These are phyloP conservation scores for Boletus coccyginus DNA, from an alignment of 768 basidiomycete species.

Conservation along the genomic window DNA sequence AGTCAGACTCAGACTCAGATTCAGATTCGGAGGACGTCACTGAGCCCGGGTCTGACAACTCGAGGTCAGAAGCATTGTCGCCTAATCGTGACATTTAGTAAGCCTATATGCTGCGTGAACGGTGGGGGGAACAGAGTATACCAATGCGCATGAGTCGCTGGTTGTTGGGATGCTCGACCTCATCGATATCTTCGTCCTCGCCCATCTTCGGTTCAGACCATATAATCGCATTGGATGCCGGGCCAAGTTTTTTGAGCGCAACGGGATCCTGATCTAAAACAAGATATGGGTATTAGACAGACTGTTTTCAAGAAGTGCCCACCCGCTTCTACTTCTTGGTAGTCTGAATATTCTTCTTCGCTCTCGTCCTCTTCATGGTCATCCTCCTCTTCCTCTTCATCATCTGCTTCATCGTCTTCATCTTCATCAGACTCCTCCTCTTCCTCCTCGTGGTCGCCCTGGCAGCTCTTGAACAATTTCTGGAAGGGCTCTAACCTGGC, in stretches of 20 bases:
- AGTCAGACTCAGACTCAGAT: slow-evolving; percentile 38
- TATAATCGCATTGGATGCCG: slow-evolving; percentile 70
- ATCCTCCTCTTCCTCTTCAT: slow-evolving; percentile 34
- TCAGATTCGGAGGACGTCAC: slow-evolving; percentile 52
- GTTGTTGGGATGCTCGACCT: slow-evolving; percentile 63
- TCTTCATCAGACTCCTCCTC: slow-evolving; percentile 27
- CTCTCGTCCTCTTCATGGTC: slow-evolving; percentile 32
- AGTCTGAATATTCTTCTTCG: slow-evolving; percentile 50
- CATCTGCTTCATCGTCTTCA: slow-evolving; percentile 30
- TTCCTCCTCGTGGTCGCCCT: slow-evolving; percentile 27
- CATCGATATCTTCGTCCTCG: slow-evolving; percentile 61
- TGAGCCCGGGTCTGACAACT: slow-evolving; percentile 57
- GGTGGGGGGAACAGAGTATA: slow-evolving; percentile 23
- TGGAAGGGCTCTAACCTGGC: slow-evolving; percentile 67
- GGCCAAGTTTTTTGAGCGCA: slow-evolving; percentile 52
- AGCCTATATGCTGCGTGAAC: not conserved
- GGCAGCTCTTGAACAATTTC: slow-evolving; percentile 59
- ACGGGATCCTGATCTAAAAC: slow-evolving; percentile 47
- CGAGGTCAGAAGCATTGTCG: slow-evolving; percentile 61
- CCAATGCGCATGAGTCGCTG: slow-evolving; percentile 76
- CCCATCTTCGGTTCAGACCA: slow-evolving; percentile 70
- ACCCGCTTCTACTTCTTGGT: slow-evolving; percentile 70
- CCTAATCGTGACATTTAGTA: slow-evolving; percentile 32
- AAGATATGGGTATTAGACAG: not conserved
- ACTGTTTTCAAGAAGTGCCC: slow-evolving; percentile 22